A percentile compares a stretch with the other conserved stretches of the same genome.
phyloP scores from a whole-genome alignment of 2,329 filamentous ascomycete species.

The Raffaelea albimanens region DNA sequence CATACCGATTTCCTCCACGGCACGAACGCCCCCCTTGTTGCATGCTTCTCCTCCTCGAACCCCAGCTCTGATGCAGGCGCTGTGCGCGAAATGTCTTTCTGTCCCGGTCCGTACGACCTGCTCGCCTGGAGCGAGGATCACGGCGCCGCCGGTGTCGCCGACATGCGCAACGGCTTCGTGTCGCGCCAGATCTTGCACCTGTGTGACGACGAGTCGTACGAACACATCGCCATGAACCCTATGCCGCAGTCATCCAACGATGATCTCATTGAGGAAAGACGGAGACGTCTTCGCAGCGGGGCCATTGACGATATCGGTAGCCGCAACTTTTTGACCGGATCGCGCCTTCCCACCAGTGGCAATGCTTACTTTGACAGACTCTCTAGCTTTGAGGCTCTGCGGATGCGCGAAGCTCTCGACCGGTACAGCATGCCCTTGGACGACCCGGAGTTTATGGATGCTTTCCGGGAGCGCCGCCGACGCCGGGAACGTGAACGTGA shows the following conservation, averaged over 20 bases:
- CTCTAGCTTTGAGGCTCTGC: conserved; percentile 18
- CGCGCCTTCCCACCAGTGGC: neutral
- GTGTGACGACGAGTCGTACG: conserved; percentile 41
- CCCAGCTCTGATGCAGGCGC: conserved; percentile 64
- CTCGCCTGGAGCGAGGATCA: conserved; percentile 91
- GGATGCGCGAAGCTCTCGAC: conserved; percentile 26
- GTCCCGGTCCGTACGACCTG: conserved; percentile 80
- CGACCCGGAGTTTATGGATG: conserved; percentile 47
- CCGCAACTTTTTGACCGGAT: neutral
- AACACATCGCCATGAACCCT: conserved; percentile 42
- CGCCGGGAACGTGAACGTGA: conserved; percentile 16
- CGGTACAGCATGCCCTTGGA: conserved; percentile 42
- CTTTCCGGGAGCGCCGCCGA: conserved; percentile 43
- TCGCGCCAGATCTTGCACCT: conserved; percentile 61
- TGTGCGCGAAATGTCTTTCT: conserved; percentile 85
- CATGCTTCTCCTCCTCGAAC: conserved; percentile 68
- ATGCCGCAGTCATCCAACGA: neutral
- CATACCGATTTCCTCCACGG: conserved; percentile 42
- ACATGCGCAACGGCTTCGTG: conserved; percentile 57
- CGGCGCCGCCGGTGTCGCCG: conserved; percentile 63
- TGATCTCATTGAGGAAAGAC: conserved; percentile 33
- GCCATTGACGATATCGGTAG: neutral
- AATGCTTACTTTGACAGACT: conserved; percentile 9
- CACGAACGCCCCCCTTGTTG: conserved; percentile 53
- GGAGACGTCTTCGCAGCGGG: conserved; percentile 16